phyloP scores from a whole-genome alignment of 1,284 basidiomycete species.

The Anthracocystis setariae region DNA sequence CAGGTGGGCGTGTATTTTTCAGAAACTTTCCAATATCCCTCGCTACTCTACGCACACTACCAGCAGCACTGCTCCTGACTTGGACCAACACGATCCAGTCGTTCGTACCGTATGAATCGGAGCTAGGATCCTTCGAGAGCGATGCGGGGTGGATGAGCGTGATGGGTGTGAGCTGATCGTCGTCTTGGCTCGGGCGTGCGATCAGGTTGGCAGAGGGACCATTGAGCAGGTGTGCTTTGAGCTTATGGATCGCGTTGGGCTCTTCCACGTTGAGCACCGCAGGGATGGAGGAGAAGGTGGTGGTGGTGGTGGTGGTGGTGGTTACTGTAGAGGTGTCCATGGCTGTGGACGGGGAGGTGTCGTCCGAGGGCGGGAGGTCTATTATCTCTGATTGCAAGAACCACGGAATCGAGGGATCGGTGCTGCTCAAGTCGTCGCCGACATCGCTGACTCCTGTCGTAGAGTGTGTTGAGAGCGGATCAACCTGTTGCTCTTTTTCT shows the following conservation, averaged over 20 bases:
- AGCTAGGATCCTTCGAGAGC: slow-evolving; percentile 40
- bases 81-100: slow-evolving; percentile 65
- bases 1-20: slow-evolving; percentile 31
- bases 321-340: background rate
- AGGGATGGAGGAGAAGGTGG: slow-evolving; percentile 41
- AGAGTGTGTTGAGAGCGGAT: background rate
- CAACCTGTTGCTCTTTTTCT: background rate
- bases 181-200: slow-evolving; percentile 42
- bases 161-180: slow-evolving; percentile 49
- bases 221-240: slow-evolving; percentile 43
- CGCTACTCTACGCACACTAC: slow-evolving; percentile 54
- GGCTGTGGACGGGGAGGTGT: background rate
- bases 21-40: slow-evolving; percentile 53
- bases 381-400: slow-evolving; percentile 56
- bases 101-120: slow-evolving; percentile 33
- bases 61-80: slow-evolving; percentile 53
- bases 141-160: slow-evolving; percentile 54
- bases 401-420: slow-evolving; percentile 52
- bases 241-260: slow-evolving; percentile 37
- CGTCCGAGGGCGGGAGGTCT: slow-evolving; percentile 23
- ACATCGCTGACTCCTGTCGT: slow-evolving; percentile 1
- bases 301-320: too few species aligned
- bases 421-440: slow-evolving; percentile 46
- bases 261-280: slow-evolving; percentile 23
- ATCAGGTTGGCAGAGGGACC: slow-evolving; percentile 51